Evolutionary conservation across 805 yeast species (phyloP).

Genomic region (Blastobotrys robertii): DNA sequence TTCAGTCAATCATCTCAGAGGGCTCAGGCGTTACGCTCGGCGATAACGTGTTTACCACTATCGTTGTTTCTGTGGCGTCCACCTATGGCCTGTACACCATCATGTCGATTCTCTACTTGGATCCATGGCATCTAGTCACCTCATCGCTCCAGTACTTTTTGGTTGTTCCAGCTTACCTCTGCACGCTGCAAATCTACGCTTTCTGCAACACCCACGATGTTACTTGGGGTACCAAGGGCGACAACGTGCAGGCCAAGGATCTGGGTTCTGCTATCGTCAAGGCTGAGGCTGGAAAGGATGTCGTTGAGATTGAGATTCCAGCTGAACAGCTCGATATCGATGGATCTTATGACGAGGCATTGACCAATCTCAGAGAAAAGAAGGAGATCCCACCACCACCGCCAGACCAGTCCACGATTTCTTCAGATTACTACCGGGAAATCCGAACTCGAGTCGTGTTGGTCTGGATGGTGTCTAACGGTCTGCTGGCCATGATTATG

Average conservation of each 20-base stretch:
- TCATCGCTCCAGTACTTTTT: constrained; percentile 76
- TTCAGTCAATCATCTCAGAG: constrained; percentile 39
- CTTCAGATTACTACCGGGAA: constrained; percentile 86
- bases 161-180: constrained; percentile 81
- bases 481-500: constrained; percentile 76
- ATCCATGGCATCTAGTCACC: constrained; percentile 89
- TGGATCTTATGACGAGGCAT: constrained; percentile 66
- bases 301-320: constrained; percentile 69
- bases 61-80: constrained; percentile 74
- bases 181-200: constrained; percentile 86
- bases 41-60: constrained; percentile 43
- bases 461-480: constrained; percentile 80
- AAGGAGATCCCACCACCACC: constrained; percentile 44
- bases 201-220: constrained; percentile 94
- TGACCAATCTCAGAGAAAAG: constrained; percentile 62
- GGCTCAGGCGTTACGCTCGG: constrained; percentile 25
- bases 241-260: constrained; percentile 57
- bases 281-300: constrained; percentile 74
- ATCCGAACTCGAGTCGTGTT: constrained; percentile 93
- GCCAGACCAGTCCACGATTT: constrained; percentile 29
- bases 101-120: constrained; percentile 72
- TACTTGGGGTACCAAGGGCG: constrained; percentile 97
- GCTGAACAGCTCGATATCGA: constrained; percentile 68
- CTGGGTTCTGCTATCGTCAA: constrained; percentile 76
- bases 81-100: constrained; percentile 75